Conservation (phyloP, 306 rosid species). For the Cucurbita ficifolia region DNA sequence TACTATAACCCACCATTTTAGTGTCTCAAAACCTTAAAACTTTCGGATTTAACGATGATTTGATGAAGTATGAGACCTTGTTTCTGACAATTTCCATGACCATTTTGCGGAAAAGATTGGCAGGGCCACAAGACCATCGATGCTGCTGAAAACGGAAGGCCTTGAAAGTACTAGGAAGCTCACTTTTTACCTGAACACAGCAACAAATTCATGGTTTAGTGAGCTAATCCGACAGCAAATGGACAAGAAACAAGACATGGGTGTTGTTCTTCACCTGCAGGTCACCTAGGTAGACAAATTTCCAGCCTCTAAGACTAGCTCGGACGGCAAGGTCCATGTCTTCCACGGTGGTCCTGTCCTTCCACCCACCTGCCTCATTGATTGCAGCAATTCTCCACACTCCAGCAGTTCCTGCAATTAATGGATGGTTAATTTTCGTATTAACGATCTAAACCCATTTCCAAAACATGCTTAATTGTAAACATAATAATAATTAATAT, state of each 20-base stretch:
- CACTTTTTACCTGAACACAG: constrained; percentile 65
- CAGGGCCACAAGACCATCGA: constrained; percentile 98
- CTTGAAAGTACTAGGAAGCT: constrained; percentile 95
- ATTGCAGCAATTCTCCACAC: constrained; percentile 97
- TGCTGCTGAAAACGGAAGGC: constrained; percentile 99
- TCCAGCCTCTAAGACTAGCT: constrained; percentile 97
- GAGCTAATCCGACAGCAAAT: neutral
- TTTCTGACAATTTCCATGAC: constrained; percentile 74
- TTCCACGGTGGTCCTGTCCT: constrained; percentile 93
- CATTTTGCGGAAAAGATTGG: constrained; percentile 95
- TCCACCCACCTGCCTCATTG: constrained; percentile 99
- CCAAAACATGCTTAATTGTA: neutral
- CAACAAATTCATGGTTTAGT: neutral
- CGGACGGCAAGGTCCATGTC: constrained; percentile 99
- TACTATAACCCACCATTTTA: too few relatives aligned
- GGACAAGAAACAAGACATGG: too few relatives aligned
- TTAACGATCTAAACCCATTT: neutral
- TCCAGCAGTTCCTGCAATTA: constrained; percentile 78
- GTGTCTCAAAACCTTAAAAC: too few relatives aligned
- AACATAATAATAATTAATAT: neutral
- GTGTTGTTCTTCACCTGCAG: constrained; percentile 40
- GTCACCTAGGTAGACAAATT: constrained; percentile 87
- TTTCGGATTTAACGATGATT: neutral
- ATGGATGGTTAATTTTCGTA: neutral
- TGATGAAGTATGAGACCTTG: constrained; percentile 35